Evolutionary conservation across 805 yeast genomes (phyloP).

Genomic region (Starmerella bacillaris): DNA sequence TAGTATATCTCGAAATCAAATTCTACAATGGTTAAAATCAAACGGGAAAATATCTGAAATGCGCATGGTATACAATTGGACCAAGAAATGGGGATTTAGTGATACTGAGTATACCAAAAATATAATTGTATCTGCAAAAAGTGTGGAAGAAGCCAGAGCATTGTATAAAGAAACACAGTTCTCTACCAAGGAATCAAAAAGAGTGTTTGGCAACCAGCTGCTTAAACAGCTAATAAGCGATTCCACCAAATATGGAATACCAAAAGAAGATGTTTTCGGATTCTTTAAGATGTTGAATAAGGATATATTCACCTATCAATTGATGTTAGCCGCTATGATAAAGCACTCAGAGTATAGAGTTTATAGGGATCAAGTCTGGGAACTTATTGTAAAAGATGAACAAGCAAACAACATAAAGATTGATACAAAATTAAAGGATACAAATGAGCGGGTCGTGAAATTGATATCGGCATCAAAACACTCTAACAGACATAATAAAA

Average conservation of each 20-base stretch:
- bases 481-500: too few species aligned
- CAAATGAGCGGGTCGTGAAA: constrained; percentile 7
- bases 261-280: constrained; percentile 12
- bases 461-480: constrained; percentile 4
- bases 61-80: constrained; percentile 12
- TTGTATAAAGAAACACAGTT: constrained; percentile 6
- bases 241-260: too few species aligned
- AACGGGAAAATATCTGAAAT: constrained; percentile 1
- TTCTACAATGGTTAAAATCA: constrained; percentile 13
- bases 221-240: constrained; percentile 6
- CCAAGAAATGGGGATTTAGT: constrained; percentile 18
- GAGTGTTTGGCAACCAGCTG: constrained; percentile 14
- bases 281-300: constrained; percentile 15
- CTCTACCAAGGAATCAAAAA: constrained; percentile 8
- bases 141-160: constrained; percentile 14
- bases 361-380: constrained; percentile 12
- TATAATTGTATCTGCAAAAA: constrained; percentile 8
- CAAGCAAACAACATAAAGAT: constrained; percentile 14
- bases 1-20: constrained; percentile 14
- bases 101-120: constrained; percentile 10
- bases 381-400: constrained; percentile 11
- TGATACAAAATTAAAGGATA: constrained; percentile 15
- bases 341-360: constrained; percentile 4
- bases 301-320: constrained; percentile 17
- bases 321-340: constrained; percentile 17